phyloP scores from a whole-genome alignment of 495 filamentous ascomycete genomes.

The Xylaria scruposa region DNA sequence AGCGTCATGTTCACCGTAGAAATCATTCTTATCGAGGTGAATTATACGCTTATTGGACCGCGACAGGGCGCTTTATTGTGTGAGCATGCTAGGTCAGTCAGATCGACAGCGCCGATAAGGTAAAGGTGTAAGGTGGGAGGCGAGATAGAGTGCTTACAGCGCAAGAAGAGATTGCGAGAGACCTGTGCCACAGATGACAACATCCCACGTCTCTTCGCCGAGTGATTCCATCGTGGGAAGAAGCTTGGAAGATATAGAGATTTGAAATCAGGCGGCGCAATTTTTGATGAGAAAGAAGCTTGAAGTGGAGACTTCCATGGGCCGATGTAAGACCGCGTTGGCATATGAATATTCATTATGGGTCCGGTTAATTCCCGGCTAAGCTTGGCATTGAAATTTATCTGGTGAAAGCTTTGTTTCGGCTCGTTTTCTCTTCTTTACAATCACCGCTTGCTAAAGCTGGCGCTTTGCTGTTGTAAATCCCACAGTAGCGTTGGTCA shows the following conservation, averaged over 20 bases:
- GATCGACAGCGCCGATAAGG: constrained; percentile 44
- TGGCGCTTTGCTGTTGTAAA: constrained; percentile 42
- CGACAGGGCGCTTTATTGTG: constrained; percentile 78
- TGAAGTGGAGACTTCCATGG: constrained; percentile 29
- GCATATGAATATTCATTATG: background rate
- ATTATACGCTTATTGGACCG: constrained; percentile 90
- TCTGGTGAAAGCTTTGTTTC: constrained; percentile 6
- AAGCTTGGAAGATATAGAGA: constrained; percentile 34
- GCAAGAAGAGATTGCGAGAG: constrained; percentile 90
- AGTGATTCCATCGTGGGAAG: constrained; percentile 74
- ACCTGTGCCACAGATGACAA: constrained; percentile 88
- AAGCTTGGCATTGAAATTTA: background rate
- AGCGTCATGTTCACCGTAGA: constrained; percentile 87
- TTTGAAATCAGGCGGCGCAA: constrained; percentile 36
- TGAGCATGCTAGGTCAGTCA: constrained; percentile 69
- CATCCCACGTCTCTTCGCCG: constrained; percentile 84
- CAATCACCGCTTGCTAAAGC: constrained; percentile 60
- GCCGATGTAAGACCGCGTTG: constrained; percentile 33
- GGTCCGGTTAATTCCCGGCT: constrained; percentile 18
- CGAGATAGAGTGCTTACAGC: constrained; percentile 66
- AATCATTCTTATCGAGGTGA: constrained; percentile 85
- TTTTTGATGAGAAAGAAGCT: constrained; percentile 45
- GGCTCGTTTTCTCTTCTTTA: constrained; percentile 43
- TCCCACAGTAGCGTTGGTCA: constrained; percentile 48
- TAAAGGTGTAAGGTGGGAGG: constrained; percentile 18